Base-by-base conservation (phyloP, 225 moss, liverwort and hornwort genomes). In the Physcomitrellopsis africana region DNA sequence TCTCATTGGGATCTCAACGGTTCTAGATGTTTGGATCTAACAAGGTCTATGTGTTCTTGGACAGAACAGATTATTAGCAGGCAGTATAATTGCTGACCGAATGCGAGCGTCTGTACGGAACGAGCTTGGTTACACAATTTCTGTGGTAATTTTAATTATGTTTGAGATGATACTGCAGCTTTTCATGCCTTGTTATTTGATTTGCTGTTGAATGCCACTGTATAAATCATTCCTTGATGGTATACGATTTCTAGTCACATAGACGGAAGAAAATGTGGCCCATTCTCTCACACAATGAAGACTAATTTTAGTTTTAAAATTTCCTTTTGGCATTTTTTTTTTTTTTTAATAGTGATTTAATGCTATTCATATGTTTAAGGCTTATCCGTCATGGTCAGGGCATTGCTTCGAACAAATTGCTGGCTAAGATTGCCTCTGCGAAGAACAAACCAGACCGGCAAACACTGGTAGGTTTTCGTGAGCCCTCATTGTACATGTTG, bases 391-490 rank as follows among this genome's bases (percentile, higher is more conserved):
- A 14, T 76, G 23, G 27, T 70, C 48, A 97, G 97, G 97, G 97
- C 69, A 94, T 97, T 69, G 97, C 94, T 53, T 91, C 97, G 24
- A 97, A 97, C 83, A 97, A 97, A 71, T 81, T 97, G 49, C 77
- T 97, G 55, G 97, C 97, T 20, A 97, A 94, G 84, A 94, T 94
- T 42, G 97, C 94, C 24, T 97, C 97, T 65, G 92, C 94, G 1
- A 97, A 91, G 79, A 97, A 97, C 75, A 97, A 97, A 72, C 97
- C 97, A 51, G 94, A 97, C 86, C 85, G 91, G 45, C 97, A 97
- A 81, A 97, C 97, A 57, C 66, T 93, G 84, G 97, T 97, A 63
- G 37, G 85, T 65, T 17, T 15, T 51, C 42, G 51, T 46, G 11
- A 15, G 52, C 32, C 27, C 32, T 5, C n/a, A 37, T 57, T 76